Conservation (phyloP, 192 early-diverging fungal species). For the Pilobolus umbonatus region DNA sequence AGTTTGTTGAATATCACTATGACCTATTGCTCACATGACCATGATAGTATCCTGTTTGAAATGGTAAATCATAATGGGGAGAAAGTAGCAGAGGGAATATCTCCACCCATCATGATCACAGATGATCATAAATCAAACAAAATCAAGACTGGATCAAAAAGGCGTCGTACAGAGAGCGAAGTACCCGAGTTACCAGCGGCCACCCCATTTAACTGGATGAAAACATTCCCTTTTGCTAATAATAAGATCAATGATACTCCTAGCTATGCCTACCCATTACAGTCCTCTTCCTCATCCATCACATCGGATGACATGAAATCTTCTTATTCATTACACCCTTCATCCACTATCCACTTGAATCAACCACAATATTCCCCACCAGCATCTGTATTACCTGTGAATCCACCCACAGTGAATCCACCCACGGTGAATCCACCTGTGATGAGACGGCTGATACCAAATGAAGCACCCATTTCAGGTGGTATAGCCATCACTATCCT, state of each 20-base stretch:
- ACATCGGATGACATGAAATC: background rate
- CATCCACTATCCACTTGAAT: background rate
- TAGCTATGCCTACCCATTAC: background rate
- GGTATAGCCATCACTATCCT: slow-evolving; percentile 82
- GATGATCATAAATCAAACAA: slow-evolving; percentile 94
- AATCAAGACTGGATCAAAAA: slow-evolving; percentile 37
- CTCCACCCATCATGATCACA: slow-evolving; percentile 94
- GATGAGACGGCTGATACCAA: slow-evolving; percentile 65
- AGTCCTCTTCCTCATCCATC: background rate
- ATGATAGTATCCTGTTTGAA: slow-evolving; percentile 67
- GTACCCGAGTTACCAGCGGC: background rate
- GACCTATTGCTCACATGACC: background rate
- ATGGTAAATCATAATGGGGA: slow-evolving; percentile 64
- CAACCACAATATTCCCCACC: background rate
- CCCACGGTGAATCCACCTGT: background rate
- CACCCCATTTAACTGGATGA: background rate
- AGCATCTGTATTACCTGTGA: background rate
- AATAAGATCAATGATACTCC: background rate
- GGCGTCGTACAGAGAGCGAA: slow-evolving; percentile 34
- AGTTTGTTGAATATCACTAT: too few species aligned
- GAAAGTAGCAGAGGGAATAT: slow-evolving; percentile 76
- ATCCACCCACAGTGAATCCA: background rate
- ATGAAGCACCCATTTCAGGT: slow-evolving; percentile 78
- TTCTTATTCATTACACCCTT: background rate
- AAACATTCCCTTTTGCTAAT: slow-evolving; percentile 3